A percentile compares a stretch with the other conserved stretches of the same genome.
These are phyloP conservation scores for Apodospora peruviana DNA, from an alignment of 495 filamentous ascomycete species.

Conservation along the genomic window DNA sequence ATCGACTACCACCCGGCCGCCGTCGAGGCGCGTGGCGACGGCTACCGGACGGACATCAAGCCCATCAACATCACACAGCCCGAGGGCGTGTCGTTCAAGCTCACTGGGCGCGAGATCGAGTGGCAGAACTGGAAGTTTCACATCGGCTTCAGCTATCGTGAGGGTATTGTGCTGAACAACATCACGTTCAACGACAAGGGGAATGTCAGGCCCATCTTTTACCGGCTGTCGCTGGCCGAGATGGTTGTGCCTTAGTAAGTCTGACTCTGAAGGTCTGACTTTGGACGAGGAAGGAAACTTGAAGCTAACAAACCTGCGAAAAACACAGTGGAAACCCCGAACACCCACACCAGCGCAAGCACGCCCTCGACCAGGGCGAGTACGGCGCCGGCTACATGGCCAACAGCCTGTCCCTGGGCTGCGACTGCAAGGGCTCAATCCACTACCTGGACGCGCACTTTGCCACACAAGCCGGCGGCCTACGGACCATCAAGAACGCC, in stretches of 20 bases:
- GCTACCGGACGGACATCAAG: constrained; percentile 76
- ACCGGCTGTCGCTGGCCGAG: constrained; percentile 86
- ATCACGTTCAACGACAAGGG: constrained; percentile 90
- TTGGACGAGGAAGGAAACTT: background rate
- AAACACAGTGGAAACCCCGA: constrained; percentile 68
- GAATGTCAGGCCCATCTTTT: constrained; percentile 73
- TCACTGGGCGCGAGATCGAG: constrained; percentile 69
- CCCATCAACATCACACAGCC: constrained; percentile 96
- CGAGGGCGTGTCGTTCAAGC: constrained; percentile 85
- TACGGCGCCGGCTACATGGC: constrained; percentile 96
- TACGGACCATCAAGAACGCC: constrained; percentile 84
- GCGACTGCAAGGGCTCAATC: constrained; percentile 93
- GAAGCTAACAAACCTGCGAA: constrained; percentile 3
- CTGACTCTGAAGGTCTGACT: background rate
- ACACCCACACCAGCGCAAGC: constrained; percentile 86
- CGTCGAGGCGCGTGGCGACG: constrained; percentile 68
- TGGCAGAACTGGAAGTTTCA: constrained; percentile 98
- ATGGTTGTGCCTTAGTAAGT: constrained; percentile 87
- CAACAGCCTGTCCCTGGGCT: constrained; percentile 81
- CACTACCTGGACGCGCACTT: constrained; percentile 84
- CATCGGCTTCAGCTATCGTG: constrained; percentile 93
- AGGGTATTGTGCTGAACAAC: constrained; percentile 87
- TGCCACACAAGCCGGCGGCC: constrained; percentile 71
- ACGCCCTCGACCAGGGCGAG: constrained; percentile 91
- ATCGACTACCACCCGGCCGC: constrained; percentile 77